Conservation (phyloP, 768 basidiomycete genomes). For the Hydnum rufescens region DNA sequence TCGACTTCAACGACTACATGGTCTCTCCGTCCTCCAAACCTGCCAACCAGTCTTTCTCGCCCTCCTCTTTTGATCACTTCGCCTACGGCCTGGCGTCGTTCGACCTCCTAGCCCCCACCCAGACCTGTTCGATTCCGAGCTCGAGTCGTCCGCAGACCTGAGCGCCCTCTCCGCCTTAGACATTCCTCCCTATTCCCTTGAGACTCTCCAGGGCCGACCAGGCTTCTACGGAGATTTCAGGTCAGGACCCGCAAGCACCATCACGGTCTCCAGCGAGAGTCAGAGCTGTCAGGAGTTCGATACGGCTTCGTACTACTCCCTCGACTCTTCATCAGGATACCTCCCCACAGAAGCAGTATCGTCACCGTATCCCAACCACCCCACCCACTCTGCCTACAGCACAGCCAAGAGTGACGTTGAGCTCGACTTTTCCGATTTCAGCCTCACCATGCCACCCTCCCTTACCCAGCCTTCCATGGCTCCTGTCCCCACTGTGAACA, state of each 20-base stretch:
- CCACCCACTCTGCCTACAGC: slow-evolving; percentile 44
- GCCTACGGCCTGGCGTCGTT: not conserved
- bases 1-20: not conserved
- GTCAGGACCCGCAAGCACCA: slow-evolving; percentile 47
- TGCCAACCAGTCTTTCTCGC: too few species aligned
- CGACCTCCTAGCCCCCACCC: slow-evolving; percentile 30
- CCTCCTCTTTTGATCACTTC: not conserved
- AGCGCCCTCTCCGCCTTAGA: slow-evolving; percentile 20
- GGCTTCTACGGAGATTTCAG: slow-evolving; percentile 15
- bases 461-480: not conserved
- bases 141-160: slow-evolving; percentile 41
- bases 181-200: slow-evolving; percentile 42
- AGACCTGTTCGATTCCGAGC: slow-evolving; percentile 70
- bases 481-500: not conserved
- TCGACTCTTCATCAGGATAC: not conserved
- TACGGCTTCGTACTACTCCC: not conserved
- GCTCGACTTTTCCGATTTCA: not conserved
- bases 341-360: not conserved
- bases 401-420: slow-evolving; percentile 3
- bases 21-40: too few species aligned
- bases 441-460: slow-evolving; percentile 1
- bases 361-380: slow-evolving; percentile 11
- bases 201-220: slow-evolving; percentile 30
- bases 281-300: slow-evolving; percentile 8
- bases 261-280: slow-evolving; percentile 53